Base-by-base conservation (phyloP, 2,329 filamentous ascomycete genomes). In the Xylaria sp. region DNA sequence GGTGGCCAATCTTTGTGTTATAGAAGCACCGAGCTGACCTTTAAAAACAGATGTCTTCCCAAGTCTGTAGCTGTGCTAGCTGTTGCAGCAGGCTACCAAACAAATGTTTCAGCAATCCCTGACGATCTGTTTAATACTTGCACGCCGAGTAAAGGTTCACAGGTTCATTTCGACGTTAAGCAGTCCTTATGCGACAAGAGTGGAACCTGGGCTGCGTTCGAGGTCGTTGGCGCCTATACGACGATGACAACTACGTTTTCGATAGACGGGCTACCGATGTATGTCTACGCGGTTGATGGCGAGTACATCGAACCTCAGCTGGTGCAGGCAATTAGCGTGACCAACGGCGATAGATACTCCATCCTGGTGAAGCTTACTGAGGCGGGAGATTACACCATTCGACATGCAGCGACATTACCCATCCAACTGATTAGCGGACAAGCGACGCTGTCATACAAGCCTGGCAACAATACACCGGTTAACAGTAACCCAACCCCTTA, bases 301-400 rank as follows among this genome's bases (percentile, higher is more conserved):
- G 78, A 83, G 9, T 88, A 87, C 74, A 84, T 89, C 61, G 78
- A 84, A 69, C 87, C 87, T 2, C 79, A 84, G 60, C 79, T 80
- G 3, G 84, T 85, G 0, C 80, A 88, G 13, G 82, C 82, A 10
- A 76, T 88, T 25, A 73, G 75, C 0, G 72, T 88, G 4, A 79
- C 79, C 69, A 88, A 86, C 67, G 87, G 86, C 13, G 85, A 85
- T 69, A 82, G 87, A 5, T 87, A 84, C 73, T 87, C 86, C 0
- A 79, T 88, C 0, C 74, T 88, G 57, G 72, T 87, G 69, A 77
- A 82, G 66, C 78, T 87, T 4, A 77, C 83, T 50, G 81, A 83
- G 48, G 74, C 81, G 0, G 85, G 84, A 0, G 78, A 85, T 66
- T 90, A 87, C 75, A 84, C 83, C 6, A 84, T 90, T 37, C 87